These are phyloP conservation scores for Globisporangium mamillatum DNA, from an alignment of 352 stramenopile genomes.

Conservation along the genomic window DNA sequence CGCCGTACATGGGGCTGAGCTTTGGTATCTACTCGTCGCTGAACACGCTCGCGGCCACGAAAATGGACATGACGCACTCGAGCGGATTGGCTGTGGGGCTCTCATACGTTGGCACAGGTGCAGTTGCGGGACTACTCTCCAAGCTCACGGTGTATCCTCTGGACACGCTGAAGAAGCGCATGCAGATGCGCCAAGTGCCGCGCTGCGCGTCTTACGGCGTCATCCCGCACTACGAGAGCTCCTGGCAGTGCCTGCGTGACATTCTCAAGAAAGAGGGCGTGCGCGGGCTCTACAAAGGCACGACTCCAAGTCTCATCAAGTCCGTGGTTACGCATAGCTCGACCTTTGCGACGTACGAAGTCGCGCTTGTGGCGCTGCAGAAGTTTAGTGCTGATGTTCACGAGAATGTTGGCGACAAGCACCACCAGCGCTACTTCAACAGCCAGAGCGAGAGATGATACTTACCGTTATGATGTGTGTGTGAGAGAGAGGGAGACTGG, in stretches of 20 bases:
- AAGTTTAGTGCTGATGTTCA: conserved; percentile 17
- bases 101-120: conserved; percentile 75
- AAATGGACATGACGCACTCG: conserved; percentile 16
- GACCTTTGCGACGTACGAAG: conserved; percentile 78
- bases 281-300: conserved; percentile 77
- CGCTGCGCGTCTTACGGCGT: conserved; percentile 58
- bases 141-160: conserved; percentile 94
- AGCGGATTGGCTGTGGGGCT: conserved; percentile 33
- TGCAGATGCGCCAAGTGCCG: conserved; percentile 87
- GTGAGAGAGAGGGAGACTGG: background rate
- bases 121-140: conserved; percentile 84
- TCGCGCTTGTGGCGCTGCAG: conserved; percentile 42
- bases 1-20: conserved; percentile 95
- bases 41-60: conserved; percentile 30
- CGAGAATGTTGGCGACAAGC: background rate
- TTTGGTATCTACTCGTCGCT: conserved; percentile 91
- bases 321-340: conserved; percentile 73
- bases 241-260: conserved; percentile 54
- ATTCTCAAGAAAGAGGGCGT: conserved; percentile 67
- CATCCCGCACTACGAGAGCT: conserved; percentile 64
- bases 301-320: conserved; percentile 74
- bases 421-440: background rate
- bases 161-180: conserved; percentile 95
- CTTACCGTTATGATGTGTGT: no score
- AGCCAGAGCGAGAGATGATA: background rate